Conservation (phyloP, 768 basidiomycete species). For the Gymnopilus dilepis region DNA sequence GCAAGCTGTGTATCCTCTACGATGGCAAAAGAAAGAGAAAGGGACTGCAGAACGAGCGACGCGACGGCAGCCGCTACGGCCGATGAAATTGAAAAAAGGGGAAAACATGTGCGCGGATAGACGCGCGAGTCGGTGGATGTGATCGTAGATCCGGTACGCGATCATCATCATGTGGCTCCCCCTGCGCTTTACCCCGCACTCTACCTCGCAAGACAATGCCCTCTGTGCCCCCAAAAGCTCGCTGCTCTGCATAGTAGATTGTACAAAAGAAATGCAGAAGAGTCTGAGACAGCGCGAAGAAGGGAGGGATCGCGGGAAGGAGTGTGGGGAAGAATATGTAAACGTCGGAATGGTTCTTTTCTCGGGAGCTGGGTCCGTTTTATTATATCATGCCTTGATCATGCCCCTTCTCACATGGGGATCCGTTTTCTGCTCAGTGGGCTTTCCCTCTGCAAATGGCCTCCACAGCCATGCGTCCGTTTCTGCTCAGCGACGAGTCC, state of each 20-base stretch:
- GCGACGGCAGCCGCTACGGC: neutral
- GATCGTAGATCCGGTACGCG: slow-evolving; percentile 13
- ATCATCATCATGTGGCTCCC: slow-evolving; percentile 6
- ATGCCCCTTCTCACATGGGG: slow-evolving; percentile 12
- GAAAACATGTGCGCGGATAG: neutral
- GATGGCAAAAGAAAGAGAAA: neutral
- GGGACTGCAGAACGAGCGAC: no score
- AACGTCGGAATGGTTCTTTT: slow-evolving; percentile 4
- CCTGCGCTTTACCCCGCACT: slow-evolving; percentile 4
- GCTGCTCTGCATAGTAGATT: neutral
- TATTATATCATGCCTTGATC: no score
- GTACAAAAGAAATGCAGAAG: neutral
- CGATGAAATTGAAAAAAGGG: neutral
- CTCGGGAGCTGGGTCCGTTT: slow-evolving; percentile 1
- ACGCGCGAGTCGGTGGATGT: slow-evolving; percentile 2
- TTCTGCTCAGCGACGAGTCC: slow-evolving; percentile 23
- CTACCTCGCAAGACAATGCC: neutral
- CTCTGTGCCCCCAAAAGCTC: neutral
- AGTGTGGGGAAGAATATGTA: neutral
- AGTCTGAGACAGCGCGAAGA: neutral
- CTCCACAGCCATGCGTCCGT: slow-evolving; percentile 14
- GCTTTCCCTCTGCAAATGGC: slow-evolving; percentile 10
- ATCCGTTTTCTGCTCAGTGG: slow-evolving; percentile 4
- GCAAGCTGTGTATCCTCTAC: no score
- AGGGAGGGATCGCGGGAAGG: neutral